Conservation (phyloP, 805 yeast species). For the Ogataea ramenticola region DNA sequence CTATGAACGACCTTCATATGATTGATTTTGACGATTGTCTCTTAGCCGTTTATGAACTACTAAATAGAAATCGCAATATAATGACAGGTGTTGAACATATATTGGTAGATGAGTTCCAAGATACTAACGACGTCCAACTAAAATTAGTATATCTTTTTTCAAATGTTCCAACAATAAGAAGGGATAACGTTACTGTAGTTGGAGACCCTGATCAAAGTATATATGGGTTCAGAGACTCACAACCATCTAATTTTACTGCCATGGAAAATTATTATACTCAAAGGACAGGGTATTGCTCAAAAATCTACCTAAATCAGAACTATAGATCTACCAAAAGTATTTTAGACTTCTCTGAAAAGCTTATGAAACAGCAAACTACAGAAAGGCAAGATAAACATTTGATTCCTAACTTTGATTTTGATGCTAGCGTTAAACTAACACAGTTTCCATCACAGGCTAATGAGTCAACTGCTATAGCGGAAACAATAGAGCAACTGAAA, state of each 20-base stretch:
- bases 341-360: conserved; percentile 51
- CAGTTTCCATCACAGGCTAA: conserved; percentile 31
- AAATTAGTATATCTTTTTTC: conserved; percentile 54
- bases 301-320: conserved; percentile 53
- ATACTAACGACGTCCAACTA: conserved; percentile 74
- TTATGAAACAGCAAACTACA: conserved; percentile 51
- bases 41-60: conserved; percentile 42
- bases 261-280: conserved; percentile 36
- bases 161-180: conserved; percentile 27
- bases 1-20: conserved; percentile 33
- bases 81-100: conserved; percentile 56
- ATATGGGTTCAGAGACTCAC: conserved; percentile 82
- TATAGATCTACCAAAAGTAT: conserved; percentile 75
- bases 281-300: conserved; percentile 11
- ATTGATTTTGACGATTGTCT: conserved; percentile 85
- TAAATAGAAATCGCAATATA: conserved; percentile 35
- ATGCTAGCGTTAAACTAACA: conserved; percentile 36
- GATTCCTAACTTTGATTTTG: conserved; percentile 36
- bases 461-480: conserved; percentile 56
- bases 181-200: conserved; percentile 69
- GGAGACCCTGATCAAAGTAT: conserved; percentile 98
- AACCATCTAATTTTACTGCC: conserved; percentile 52
- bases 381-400: conserved; percentile 38
- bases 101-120: conserved; percentile 89
- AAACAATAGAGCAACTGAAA: conserved; percentile 44